Base-by-base conservation (phyloP, 441 rosid species). In the Raphanus hybrid region DNA sequence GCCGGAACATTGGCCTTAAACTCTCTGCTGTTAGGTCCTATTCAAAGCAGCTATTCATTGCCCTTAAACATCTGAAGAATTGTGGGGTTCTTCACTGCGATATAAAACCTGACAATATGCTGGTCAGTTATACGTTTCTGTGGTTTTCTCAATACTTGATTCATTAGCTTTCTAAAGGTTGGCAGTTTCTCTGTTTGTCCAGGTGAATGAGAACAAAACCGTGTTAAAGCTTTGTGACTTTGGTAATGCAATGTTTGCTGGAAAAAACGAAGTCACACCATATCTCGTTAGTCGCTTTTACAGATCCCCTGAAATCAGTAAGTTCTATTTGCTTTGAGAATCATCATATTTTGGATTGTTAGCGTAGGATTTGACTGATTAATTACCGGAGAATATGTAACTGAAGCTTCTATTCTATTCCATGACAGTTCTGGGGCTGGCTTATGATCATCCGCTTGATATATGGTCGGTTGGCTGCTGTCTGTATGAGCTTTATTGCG, bases 381-480 rank as follows among this genome's bases (percentile, higher is more conserved):
- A 29, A 23, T 60, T 59, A 52, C 20, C 48, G 58, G 18, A 43
- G 16, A 23, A 20, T 62, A 23, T 55, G 32, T 67, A 20, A 61
- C 9, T 76, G 45, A 35, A 54, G 41, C 14, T 68, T 64, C 26
- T 18, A 2, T 41, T 26, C 55, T 54, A 32, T 80, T 76, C 39
- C 70, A 59, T 75, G 86, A 83, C 96, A 96, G 99, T 94, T 92
- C 96, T 96, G 74, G 99, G 99, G 64, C 87, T 96, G 80, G 48
- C 93, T 18, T 96, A 94, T 81, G 99, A 96, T 82, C 98, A 96
- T 84, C 98, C 99, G 0, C 78, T 96, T 86, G 99, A 94, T 87
- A 87, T 96, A 27, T 96, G 99, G 99, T 96, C 99, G n/a, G 98
- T 96, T 39, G 99, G 99, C 71, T 96, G 99, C 90, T 94, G 98